These are phyloP conservation scores for Diatrype stigma DNA, from an alignment of 2,329 filamentous ascomycete genomes.

Conservation along the genomic window DNA sequence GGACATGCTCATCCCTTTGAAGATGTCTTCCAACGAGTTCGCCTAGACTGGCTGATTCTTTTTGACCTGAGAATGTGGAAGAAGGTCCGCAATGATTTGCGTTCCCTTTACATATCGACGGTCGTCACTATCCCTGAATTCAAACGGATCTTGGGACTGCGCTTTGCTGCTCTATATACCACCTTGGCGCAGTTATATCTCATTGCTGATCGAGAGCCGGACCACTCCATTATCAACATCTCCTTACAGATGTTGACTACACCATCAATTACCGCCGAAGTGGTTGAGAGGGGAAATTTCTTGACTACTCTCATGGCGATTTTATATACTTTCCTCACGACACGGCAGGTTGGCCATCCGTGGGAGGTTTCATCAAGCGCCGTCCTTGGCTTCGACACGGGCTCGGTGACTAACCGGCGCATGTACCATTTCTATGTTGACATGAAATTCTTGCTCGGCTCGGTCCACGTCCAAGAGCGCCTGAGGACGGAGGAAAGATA, in stretches of 20 bases:
- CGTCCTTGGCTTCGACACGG: constrained; percentile 87
- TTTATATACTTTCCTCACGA: constrained; percentile 94
- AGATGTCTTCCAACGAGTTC: constrained; percentile 82
- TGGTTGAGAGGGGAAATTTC: constrained; percentile 93
- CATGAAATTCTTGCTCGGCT: constrained; percentile 84
- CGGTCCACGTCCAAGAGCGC: constrained; percentile 80
- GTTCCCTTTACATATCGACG: constrained; percentile 92
- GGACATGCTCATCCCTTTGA: constrained; percentile 68
- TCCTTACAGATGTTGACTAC: constrained; percentile 96
- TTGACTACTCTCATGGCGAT: constrained; percentile 93
- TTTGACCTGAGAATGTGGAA: constrained; percentile 98
- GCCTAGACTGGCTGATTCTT: constrained; percentile 89
- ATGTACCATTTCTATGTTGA: constrained; percentile 99
- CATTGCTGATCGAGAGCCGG: constrained; percentile 91
- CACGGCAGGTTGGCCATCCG: constrained; percentile 90
- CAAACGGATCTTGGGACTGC: constrained; percentile 85
- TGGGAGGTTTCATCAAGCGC: constrained; percentile 83
- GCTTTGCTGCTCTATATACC: constrained; percentile 95
- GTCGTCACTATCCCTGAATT: constrained; percentile 94
- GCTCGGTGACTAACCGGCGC: constrained; percentile 87
- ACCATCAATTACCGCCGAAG: constrained; percentile 91
- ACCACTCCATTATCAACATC: constrained; percentile 97
- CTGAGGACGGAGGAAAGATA: constrained; percentile 83
- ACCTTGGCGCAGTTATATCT: constrained; percentile 90
- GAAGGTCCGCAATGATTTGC: constrained; percentile 82